These are phyloP conservation scores for Cystofilobasidium bisporidii DNA, from an alignment of 768 basidiomycete genomes.

Conservation along the genomic window DNA sequence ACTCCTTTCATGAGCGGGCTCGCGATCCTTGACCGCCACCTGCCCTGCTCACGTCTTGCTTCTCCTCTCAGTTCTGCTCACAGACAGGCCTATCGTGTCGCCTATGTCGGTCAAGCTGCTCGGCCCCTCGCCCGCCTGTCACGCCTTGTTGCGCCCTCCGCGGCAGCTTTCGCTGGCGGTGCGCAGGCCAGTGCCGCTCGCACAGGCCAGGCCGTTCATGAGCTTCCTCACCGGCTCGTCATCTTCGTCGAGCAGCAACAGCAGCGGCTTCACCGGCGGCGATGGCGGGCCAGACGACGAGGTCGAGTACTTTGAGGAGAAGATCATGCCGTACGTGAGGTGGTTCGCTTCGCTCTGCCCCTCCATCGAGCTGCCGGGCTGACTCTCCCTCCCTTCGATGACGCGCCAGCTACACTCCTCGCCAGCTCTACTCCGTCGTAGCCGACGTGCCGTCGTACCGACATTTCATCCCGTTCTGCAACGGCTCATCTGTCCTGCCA, in stretches of 20 bases:
- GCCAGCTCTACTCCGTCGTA: conserved; percentile 74
- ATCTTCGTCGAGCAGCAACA: not conserved
- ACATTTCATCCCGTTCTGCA: conserved; percentile 82
- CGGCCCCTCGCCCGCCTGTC: no score
- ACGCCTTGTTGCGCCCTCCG: not conserved
- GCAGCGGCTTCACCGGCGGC: not conserved
- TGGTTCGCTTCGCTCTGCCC: not conserved
- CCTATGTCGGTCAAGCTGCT: no score
- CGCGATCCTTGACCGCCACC: no score
- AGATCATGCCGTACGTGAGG: conserved; percentile 82
- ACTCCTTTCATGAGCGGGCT: no score
- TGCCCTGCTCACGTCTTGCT: no score
- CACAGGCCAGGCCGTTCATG: not conserved
- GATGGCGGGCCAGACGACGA: conserved; percentile 35
- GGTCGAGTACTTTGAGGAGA: conserved; percentile 70
- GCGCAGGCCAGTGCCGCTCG: not conserved
- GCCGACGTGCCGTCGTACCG: conserved; percentile 79
- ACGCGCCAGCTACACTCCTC: conserved; percentile 56
- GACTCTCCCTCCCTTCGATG: not conserved
- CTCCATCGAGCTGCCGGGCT: not conserved
- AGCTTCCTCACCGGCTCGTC: not conserved
- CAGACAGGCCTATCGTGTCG: no score
- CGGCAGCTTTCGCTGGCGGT: not conserved
- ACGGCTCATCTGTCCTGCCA: conserved; percentile 78
- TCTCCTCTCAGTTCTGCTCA: no score